Evolutionary conservation across 2,329 filamentous ascomycete genomes (phyloP).

Genomic region (Claviceps maximensis): DNA sequence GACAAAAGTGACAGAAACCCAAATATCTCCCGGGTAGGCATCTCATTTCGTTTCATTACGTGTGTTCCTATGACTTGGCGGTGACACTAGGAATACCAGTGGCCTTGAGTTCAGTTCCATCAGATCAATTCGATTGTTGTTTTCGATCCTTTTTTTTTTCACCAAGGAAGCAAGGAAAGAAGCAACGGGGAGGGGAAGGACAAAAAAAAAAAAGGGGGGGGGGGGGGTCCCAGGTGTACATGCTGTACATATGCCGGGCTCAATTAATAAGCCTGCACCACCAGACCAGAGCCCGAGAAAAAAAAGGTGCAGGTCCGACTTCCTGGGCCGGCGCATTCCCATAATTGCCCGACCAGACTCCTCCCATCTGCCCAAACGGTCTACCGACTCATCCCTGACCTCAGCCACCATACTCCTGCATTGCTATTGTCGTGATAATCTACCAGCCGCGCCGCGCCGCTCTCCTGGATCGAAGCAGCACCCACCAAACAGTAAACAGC

Average conservation of each 20-base stretch:
- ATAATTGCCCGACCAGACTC: constrained; percentile 3
- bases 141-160: no score
- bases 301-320: neutral
- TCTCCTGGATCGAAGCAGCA: neutral
- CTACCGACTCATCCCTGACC: constrained; percentile 2
- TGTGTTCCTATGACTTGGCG: no score
- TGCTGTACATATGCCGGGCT: no score
- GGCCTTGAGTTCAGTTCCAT: neutral
- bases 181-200: neutral
- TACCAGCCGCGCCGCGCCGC: neutral
- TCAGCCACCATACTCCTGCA: neutral
- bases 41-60: no score
- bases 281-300: neutral
- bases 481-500: neutral
- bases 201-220: neutral
- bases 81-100: neutral
- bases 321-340: constrained; percentile 3
- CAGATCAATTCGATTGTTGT: neutral
- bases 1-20: no score
- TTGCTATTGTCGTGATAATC: neutral
- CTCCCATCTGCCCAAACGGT: constrained; percentile 7
- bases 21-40: neutral
- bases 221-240: no score
- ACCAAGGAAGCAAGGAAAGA: neutral
- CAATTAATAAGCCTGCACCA: neutral